Conservation (phyloP, 2,329 filamentous ascomycete genomes). For the Apiospora koreana region DNA sequence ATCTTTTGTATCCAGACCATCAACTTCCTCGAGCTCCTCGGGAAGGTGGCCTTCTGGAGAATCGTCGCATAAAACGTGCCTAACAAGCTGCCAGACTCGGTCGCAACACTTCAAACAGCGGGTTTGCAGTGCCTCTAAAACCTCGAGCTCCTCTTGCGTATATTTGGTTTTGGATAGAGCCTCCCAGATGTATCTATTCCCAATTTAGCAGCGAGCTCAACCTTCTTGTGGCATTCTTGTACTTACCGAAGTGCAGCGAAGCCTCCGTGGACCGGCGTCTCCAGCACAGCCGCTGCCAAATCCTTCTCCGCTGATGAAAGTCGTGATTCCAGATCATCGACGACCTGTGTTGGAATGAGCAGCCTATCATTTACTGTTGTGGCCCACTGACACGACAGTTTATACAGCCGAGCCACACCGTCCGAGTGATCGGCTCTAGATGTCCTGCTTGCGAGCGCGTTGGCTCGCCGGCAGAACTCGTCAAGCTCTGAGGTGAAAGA, state of each 20-base stretch:
- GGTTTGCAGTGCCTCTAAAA: slow-evolving; percentile 45
- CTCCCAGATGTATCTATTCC: slow-evolving; percentile 52
- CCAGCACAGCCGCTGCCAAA: slow-evolving; percentile 65
- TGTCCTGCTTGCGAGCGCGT: slow-evolving; percentile 64
- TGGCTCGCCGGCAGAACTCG: slow-evolving; percentile 53
- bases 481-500: slow-evolving; percentile 38
- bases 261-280: slow-evolving; percentile 68
- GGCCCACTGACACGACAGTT: slow-evolving; percentile 66
- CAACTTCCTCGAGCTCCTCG: slow-evolving; percentile 71
- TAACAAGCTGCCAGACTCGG: slow-evolving; percentile 76
- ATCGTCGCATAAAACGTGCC: slow-evolving; percentile 82
- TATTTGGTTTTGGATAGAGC: slow-evolving; percentile 46
- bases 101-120: slow-evolving; percentile 62
- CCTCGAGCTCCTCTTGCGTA: slow-evolving; percentile 35
- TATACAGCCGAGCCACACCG: slow-evolving; percentile 77
- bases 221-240: not conserved
- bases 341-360: slow-evolving; percentile 56
- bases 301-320: slow-evolving; percentile 63
- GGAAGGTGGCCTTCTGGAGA: slow-evolving; percentile 88
- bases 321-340: slow-evolving; percentile 65
- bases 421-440: slow-evolving; percentile 91
- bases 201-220: slow-evolving; percentile 2
- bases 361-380: slow-evolving; percentile 42
- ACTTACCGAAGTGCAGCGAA: slow-evolving; percentile 65
- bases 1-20: slow-evolving; percentile 80